These are phyloP conservation scores for Salvia hispanica DNA, from an alignment of 257 asterid species.

Conservation along the genomic window DNA sequence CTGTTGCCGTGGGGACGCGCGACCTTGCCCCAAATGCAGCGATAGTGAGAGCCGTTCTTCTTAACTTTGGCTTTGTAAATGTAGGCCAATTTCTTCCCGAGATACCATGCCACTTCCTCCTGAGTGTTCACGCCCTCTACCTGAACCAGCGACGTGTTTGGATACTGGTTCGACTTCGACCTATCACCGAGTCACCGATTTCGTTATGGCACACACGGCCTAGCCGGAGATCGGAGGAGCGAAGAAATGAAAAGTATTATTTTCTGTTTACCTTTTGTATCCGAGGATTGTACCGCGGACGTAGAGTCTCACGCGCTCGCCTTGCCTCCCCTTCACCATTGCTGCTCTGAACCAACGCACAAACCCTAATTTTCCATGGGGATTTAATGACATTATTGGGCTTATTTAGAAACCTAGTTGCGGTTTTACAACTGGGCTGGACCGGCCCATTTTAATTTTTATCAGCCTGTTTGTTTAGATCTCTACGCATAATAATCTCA, in stretches of 20 bases:
- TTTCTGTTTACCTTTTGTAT: constrained; percentile 36
- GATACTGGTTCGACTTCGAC: constrained; percentile 96
- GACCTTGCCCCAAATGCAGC: constrained; percentile 94
- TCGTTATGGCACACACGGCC: not conserved
- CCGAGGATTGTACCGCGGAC: constrained; percentile 45
- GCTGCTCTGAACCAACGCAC: constrained; percentile 12
- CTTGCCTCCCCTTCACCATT: constrained; percentile 76
- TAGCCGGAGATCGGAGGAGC: no score
- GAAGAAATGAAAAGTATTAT: no score
- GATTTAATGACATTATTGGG: constrained; percentile 6
- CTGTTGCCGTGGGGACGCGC: constrained; percentile 87
- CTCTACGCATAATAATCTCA: no score
- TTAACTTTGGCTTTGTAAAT: constrained; percentile 89
- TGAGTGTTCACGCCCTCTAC: constrained; percentile 89
- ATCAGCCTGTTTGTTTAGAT: no score
- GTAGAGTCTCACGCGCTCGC: constrained; percentile 56
- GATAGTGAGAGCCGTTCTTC: constrained; percentile 80
- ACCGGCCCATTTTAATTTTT: not conserved
- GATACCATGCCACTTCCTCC: constrained; percentile 88
- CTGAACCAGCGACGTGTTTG: constrained; percentile 86
- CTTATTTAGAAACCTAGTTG: not conserved
- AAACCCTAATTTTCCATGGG: constrained; percentile 29
- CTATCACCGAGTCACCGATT: constrained; percentile 24
- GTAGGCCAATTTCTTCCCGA: constrained; percentile 81
- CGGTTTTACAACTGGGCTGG: no score